These are phyloP conservation scores for Elsinoe necatrix DNA, from an alignment of 2,329 filamentous ascomycete species.

Conservation along the genomic window DNA sequence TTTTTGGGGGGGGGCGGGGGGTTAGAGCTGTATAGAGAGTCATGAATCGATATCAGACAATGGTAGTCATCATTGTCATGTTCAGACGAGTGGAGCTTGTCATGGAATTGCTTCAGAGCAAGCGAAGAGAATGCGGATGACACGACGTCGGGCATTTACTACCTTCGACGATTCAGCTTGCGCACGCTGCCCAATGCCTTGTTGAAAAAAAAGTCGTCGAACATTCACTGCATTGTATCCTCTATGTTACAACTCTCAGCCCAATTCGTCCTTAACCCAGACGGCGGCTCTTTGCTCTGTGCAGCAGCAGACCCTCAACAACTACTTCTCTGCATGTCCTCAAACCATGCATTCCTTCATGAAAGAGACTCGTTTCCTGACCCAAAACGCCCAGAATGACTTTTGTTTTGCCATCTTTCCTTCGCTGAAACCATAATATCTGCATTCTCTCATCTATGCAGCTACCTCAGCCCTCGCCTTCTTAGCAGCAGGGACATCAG, in stretches of 20 bases:
- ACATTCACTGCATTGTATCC: not conserved
- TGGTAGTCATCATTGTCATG: no score
- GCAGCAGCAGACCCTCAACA: not conserved
- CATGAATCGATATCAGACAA: no score
- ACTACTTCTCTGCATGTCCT: not conserved
- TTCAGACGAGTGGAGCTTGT: not conserved
- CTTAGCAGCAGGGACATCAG: slow-evolving; percentile 40
- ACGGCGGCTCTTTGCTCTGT: not conserved
- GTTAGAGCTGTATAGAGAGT: not conserved
- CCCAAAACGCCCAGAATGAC: not conserved
- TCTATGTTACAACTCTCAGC: not conserved
- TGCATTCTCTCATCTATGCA: slow-evolving; percentile 26
- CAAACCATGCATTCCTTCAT: not conserved
- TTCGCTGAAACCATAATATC: not conserved
- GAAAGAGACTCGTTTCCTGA: not conserved
- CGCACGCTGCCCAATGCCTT: no score
- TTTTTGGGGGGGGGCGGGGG: not conserved
- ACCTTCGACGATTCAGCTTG: no score
- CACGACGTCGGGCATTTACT: no score
- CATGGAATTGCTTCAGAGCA: not conserved
- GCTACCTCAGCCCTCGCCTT: slow-evolving; percentile 40
- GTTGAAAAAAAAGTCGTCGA: not conserved
- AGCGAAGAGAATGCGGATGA: no score
- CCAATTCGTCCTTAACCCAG: not conserved
- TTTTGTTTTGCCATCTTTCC: slow-evolving; percentile 10